Evolutionary conservation across 2,329 filamentous ascomycete genomes (phyloP).

Genomic region (Xylariaceae sp.): DNA sequence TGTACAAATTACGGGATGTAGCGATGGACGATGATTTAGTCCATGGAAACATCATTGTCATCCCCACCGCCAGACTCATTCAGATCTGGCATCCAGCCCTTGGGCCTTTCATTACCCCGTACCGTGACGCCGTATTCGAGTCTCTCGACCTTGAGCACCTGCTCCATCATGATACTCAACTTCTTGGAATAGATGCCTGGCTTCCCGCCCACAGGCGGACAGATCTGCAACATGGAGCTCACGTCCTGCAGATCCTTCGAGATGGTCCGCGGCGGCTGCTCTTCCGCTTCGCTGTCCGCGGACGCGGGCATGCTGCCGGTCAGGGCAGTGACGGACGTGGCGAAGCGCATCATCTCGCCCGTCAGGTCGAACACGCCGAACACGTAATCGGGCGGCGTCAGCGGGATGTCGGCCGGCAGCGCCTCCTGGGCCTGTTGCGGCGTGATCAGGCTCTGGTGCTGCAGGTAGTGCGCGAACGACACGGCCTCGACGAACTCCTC

Average conservation of each 20-base stretch:
- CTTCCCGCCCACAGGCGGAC: slow-evolving; percentile 62
- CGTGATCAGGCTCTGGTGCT: slow-evolving; percentile 73
- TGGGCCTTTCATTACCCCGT: slow-evolving; percentile 83
- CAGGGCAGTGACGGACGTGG: slow-evolving; percentile 83
- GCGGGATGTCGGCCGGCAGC: slow-evolving; percentile 57
- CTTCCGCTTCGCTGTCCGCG: slow-evolving; percentile 34
- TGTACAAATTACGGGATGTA: background rate
- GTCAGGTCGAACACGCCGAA: slow-evolving; percentile 92
- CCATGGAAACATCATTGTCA: slow-evolving; percentile 27
- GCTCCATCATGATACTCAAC: slow-evolving; percentile 81
- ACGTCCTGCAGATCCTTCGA: slow-evolving; percentile 80
- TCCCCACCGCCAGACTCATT: slow-evolving; percentile 32
- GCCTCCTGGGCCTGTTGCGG: slow-evolving; percentile 59
- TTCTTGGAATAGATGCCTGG: slow-evolving; percentile 67
- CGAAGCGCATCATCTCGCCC: slow-evolving; percentile 96
- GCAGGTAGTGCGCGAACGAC: slow-evolving; percentile 86
- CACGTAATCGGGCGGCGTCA: slow-evolving; percentile 84
- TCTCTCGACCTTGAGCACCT: slow-evolving; percentile 92
- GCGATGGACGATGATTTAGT: slow-evolving; percentile 9
- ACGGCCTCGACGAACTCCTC: slow-evolving; percentile 95
- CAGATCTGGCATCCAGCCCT: slow-evolving; percentile 88
- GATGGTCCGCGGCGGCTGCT: slow-evolving; percentile 55
- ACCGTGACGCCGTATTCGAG: slow-evolving; percentile 87
- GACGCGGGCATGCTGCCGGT: slow-evolving; percentile 57
- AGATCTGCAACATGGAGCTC: slow-evolving; percentile 73